Conservation (phyloP, 345 rosid species). For the Barbarea vulgaris region DNA sequence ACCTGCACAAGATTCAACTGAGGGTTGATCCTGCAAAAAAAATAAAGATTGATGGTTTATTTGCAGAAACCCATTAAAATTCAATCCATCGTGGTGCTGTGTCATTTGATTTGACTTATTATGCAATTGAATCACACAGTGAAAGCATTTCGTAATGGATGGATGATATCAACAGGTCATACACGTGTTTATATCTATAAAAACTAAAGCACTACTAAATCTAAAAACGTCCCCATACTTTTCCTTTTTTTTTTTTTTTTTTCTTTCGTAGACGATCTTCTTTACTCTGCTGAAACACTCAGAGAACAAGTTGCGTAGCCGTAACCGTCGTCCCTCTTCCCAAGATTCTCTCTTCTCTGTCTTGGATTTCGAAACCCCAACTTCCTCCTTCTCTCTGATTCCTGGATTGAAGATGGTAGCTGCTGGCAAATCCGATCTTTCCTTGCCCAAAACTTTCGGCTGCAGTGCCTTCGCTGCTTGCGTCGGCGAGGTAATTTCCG, state of each 20-base stretch:
- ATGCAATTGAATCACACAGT: neutral
- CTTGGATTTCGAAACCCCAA: conserved; percentile 29
- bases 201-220: neutral
- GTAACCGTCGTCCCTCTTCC: conserved; percentile 31
- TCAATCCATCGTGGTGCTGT: conserved; percentile 13
- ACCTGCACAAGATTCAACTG: too few species aligned
- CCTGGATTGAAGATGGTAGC: conserved; percentile 66
- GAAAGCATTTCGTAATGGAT: neutral
- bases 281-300: conserved; percentile 16
- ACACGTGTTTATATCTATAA: neutral
- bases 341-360: conserved; percentile 20
- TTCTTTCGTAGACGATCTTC: neutral
- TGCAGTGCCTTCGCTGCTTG: conserved; percentile 96
- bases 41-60: too few species aligned
- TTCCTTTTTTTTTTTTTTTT: too few species aligned
- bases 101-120: conserved; percentile 21
- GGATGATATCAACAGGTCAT: conserved; percentile 9
- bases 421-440: conserved; percentile 76
- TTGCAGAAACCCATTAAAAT: too few species aligned
- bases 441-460: conserved; percentile 78
- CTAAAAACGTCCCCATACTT: neutral
- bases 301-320: conserved; percentile 30
- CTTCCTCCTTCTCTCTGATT: neutral
- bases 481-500: conserved; percentile 72
- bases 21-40: too few species aligned